Conservation (phyloP, 192 early-diverging fungal species). For the Backusella psychrophila region DNA sequence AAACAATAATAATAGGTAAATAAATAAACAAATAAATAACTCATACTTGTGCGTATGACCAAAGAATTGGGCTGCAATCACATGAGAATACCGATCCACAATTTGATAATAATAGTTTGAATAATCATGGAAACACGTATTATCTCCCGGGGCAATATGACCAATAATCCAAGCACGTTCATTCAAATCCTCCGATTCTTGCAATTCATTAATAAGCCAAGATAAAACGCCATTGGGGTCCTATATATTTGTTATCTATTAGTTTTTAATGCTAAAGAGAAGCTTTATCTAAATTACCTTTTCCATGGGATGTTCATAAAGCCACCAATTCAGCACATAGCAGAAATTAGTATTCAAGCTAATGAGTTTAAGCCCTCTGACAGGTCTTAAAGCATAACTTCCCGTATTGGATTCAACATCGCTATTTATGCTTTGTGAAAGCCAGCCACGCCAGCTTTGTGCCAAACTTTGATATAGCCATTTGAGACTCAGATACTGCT, state of each 20-base stretch:
- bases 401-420: conserved; percentile 45
- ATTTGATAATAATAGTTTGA: conserved; percentile 54
- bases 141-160: conserved; percentile 49
- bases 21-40: background rate
- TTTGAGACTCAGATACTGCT: conserved; percentile 23
- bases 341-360: conserved; percentile 61
- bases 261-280: background rate
- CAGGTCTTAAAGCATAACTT: conserved; percentile 46
- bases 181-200: conserved; percentile 49
- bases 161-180: conserved; percentile 60
- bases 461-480: conserved; percentile 51
- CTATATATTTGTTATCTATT: conserved; percentile 2
- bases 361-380: conserved; percentile 45
- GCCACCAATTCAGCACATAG: conserved; percentile 55
- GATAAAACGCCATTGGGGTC: conserved; percentile 52
- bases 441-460: conserved; percentile 51
- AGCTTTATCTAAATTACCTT: conserved; percentile 15
- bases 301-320: conserved; percentile 39
- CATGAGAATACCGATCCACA: conserved; percentile 51
- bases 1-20: background rate
- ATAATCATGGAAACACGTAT: conserved; percentile 49
- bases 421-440: conserved; percentile 12
- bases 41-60: conserved; percentile 50
- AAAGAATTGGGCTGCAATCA: conserved; percentile 57
- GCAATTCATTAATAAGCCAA: conserved; percentile 49